These are phyloP conservation scores for Penicillium salamii DNA, from an alignment of 495 filamentous ascomycete species.

Conservation along the genomic window DNA sequence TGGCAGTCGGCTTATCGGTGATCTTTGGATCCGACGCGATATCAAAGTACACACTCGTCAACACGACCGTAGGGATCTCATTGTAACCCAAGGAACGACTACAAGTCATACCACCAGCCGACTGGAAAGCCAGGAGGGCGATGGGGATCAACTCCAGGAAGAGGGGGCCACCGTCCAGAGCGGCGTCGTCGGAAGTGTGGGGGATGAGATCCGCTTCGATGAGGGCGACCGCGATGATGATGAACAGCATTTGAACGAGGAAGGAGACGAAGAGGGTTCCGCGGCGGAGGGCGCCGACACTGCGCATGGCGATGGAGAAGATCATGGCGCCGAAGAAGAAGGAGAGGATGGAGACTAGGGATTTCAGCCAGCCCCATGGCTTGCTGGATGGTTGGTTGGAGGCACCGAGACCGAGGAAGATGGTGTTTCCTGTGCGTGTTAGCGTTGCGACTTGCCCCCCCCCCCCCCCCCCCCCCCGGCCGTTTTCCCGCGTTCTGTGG, in stretches of 20 bases:
- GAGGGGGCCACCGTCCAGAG: slow-evolving; percentile 27
- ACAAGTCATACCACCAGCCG: slow-evolving; percentile 65
- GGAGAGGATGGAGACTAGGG: slow-evolving; percentile 53
- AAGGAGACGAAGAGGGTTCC: slow-evolving; percentile 55
- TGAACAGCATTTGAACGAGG: slow-evolving; percentile 51
- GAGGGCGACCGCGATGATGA: slow-evolving; percentile 58
- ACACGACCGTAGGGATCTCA: slow-evolving; percentile 70
- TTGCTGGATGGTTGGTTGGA: slow-evolving; percentile 48
- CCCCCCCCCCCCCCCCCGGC: no score
- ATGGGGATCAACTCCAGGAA: slow-evolving; percentile 55
- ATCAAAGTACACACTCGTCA: slow-evolving; percentile 70
- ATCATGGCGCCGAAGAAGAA: slow-evolving; percentile 56
- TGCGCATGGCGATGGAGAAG: slow-evolving; percentile 38
- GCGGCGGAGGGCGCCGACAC: slow-evolving; percentile 41
- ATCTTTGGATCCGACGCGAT: slow-evolving; percentile 59
- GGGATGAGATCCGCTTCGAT: slow-evolving; percentile 51
- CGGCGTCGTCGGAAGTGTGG: slow-evolving; percentile 27
- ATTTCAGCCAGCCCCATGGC: slow-evolving; percentile 63
- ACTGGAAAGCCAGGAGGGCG: slow-evolving; percentile 67
- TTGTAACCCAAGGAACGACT: slow-evolving; percentile 60
- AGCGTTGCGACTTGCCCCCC: slow-evolving; percentile 8
- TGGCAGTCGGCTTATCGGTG: slow-evolving; percentile 41
- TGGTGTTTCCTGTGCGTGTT: slow-evolving; percentile 53
- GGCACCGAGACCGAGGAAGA: slow-evolving; percentile 64
- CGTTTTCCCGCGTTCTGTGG: no score